Conservation (phyloP, 257 asterid species). For the Orobanche coerulescens region DNA sequence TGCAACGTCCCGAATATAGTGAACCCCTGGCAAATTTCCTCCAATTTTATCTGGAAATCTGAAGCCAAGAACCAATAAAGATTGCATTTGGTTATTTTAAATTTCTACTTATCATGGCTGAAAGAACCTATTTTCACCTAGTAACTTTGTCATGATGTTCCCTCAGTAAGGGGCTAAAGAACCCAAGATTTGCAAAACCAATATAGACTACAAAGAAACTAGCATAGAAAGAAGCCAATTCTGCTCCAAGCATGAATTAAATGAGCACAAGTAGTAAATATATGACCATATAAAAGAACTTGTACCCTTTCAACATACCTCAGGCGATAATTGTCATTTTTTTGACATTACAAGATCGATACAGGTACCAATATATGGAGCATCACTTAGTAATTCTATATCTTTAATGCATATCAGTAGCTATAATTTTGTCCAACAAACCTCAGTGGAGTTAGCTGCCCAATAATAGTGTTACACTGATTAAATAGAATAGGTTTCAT, state of each 20-base stretch:
- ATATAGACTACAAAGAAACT: neutral
- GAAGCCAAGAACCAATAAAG: conserved; percentile 20
- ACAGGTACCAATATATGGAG: neutral
- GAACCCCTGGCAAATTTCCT: conserved; percentile 84
- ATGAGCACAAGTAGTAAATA: neutral
- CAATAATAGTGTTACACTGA: neutral
- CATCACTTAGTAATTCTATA: neutral
- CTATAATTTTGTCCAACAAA: neutral
- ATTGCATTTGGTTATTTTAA: neutral
- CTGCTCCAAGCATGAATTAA: neutral
- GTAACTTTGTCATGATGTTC: neutral
- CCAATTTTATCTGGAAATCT: conserved; percentile 95
- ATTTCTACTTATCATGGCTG: neutral
- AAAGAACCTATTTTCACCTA: neutral
- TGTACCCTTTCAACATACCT: neutral
- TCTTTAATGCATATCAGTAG: conserved; percentile 5
- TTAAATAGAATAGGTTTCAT: neutral
- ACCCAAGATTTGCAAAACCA: neutral
- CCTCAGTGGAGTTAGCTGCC: neutral
- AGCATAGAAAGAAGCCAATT: neutral
- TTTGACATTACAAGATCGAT: neutral
- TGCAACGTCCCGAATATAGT: conserved; percentile 84
- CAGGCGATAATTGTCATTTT: neutral
- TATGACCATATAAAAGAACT: too few species aligned
- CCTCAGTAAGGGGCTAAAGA: neutral